Evolutionary conservation across 441 rosid species (phyloP), one percentile per base, ranked within the genome.

Genomic region (Erodium moschatum): DNA sequence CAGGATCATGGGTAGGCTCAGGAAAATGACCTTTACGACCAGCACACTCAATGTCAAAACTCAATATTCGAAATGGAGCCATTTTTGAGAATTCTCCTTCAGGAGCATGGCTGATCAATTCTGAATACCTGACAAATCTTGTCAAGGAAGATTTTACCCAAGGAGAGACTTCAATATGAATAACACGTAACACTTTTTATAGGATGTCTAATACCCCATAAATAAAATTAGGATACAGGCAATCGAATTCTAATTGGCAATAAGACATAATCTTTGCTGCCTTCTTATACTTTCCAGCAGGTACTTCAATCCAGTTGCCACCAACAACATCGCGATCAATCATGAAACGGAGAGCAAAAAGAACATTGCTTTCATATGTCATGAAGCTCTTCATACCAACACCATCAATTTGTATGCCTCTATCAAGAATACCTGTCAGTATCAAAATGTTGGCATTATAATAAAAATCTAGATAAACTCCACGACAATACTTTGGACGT

Each of bases 21-120:
- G 99, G 99, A 84, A 94, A 94, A 78, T 94, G 97, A 68, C 99
- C 99, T 83, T 91, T 94, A 69, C 94, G 97, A 60, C 99, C 99
- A 54, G 99, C 97, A 79, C 97, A 94, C 84, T 94, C 97, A 61
- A 94, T 94, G 74, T 94, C 99, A 81, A 94, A 94, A 86, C 97
- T 94, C 76, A 94, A 81, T 67, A 94, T 80, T 67, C 99, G 97
- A 76, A 94, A 91, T 27, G 99, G 99, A 77, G 99, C 99, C 97
- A 94, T 91, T 82, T 91, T 94, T 48, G 97, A 91, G 80, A 82
- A 91, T 67, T 86, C 95, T 16, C 99, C 97, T 83, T 94, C 97
- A 5, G 92, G 85, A 18, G 82, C 79, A 83, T 85, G 92, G 85
- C 99, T 91, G 72, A 91, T 82, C 85, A 94, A 81, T 21, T 82